A percentile compares a stretch with the other conserved stretches of the same genome.
Evolutionary conservation across 2,329 filamentous ascomycete species (phyloP).

Genomic region (Ustulina deusta): DNA sequence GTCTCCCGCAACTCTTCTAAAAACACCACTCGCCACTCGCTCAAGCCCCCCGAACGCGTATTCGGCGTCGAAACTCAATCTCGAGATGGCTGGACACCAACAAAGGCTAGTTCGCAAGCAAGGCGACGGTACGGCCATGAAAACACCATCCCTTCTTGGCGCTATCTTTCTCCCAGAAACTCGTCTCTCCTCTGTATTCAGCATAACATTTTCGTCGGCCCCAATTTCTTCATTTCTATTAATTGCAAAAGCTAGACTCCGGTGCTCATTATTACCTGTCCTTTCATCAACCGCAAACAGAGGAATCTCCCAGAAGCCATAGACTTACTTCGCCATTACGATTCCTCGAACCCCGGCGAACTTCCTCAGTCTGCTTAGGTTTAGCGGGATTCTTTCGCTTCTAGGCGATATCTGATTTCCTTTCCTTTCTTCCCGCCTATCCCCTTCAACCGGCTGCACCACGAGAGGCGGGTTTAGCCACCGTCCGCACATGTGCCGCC

Average conservation of each 20-base stretch:
- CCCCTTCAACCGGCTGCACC: too few species aligned
- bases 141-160: slow-evolving; percentile 72
- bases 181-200: slow-evolving; percentile 73
- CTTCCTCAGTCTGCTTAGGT: too few species aligned
- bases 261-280: slow-evolving; percentile 18
- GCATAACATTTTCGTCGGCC: slow-evolving; percentile 70
- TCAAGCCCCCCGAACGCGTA: too few species aligned
- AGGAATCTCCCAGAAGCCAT: slow-evolving; percentile 64
- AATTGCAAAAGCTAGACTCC: not conserved
- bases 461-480: too few species aligned
- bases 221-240: slow-evolving; percentile 1
- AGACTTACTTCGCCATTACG: slow-evolving; percentile 73
- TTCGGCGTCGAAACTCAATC: slow-evolving; percentile 72
- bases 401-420: too few species aligned
- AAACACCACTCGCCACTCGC: too few species aligned
- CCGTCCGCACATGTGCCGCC: too few species aligned
- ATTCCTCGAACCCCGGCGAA: slow-evolving; percentile 67
- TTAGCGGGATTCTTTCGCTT: too few species aligned
- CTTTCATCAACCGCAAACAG: slow-evolving; percentile 48
- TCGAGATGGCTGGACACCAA: slow-evolving; percentile 72
- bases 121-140: slow-evolving; percentile 74
- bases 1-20: too few species aligned
- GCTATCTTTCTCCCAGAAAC: slow-evolving; percentile 73
- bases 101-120: slow-evolving; percentile 69
- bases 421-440: too few species aligned